Percentiles rank a stretch among this genome's conserved stretches.
These are phyloP conservation scores for Fusarium clavum DNA, from an alignment of 2,329 filamentous ascomycete species.

Conservation along the genomic window DNA sequence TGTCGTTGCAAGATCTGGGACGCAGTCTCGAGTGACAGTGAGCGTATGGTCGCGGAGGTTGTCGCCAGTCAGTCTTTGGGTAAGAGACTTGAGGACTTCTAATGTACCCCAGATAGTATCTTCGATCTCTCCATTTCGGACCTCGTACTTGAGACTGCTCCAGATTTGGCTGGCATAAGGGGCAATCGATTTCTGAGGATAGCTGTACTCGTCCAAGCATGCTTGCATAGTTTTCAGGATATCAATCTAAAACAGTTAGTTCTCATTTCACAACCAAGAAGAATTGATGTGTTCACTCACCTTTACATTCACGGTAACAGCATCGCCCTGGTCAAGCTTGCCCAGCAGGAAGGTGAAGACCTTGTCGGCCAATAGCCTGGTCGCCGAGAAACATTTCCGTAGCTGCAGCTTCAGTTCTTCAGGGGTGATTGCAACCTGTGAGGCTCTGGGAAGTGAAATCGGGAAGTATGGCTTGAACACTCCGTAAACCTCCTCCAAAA, in stretches of 20 bases:
- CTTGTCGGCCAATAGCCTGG: conserved; percentile 57
- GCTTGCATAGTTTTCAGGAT: conserved; percentile 67
- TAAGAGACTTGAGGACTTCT: conserved; percentile 63
- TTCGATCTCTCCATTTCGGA: conserved; percentile 69
- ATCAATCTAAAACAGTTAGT: conserved; percentile 57
- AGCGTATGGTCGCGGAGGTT: conserved; percentile 60
- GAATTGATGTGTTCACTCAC: conserved; percentile 43
- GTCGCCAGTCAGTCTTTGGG: conserved; percentile 58
- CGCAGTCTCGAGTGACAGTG: conserved; percentile 64
- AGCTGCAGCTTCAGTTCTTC: conserved; percentile 67
- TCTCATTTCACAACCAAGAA: neutral
- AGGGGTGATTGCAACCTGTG: conserved; percentile 65
- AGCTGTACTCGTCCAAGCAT: conserved; percentile 62
- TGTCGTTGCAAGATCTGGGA: conserved; percentile 64
- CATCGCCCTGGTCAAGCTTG: conserved; percentile 69
- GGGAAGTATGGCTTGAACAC: conserved; percentile 71
- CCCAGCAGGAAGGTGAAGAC: conserved; percentile 66
- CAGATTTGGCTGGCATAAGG: conserved; percentile 65
- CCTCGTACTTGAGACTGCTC: conserved; percentile 72
- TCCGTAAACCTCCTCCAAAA: conserved; percentile 64
- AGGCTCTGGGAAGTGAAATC: conserved; percentile 65
- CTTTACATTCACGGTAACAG: conserved; percentile 69
- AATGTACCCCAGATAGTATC: conserved; percentile 68
- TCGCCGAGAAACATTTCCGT: conserved; percentile 65
- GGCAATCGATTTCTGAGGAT: conserved; percentile 59